Base-by-base conservation (phyloP, 192 early-diverging fungal species). In the Entophlyctis luteolus region DNA sequence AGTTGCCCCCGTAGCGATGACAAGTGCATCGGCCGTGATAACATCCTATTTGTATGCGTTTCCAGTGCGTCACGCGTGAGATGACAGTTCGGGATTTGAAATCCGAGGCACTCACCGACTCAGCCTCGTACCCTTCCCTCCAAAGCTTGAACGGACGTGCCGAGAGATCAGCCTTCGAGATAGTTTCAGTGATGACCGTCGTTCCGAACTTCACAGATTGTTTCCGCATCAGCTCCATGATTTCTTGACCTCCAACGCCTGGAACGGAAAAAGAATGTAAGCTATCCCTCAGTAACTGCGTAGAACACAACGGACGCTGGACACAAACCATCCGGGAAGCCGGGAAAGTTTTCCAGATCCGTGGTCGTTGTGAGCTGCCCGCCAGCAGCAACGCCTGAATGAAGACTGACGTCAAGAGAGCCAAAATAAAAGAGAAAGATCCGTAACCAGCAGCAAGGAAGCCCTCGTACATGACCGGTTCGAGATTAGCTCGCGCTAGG, bases 1-100 rank as follows among this genome's bases (percentile, higher is more conserved):
- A 18, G 94, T 95, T 16, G 96, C 95, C 59, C 96, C 96, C 18
- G 96, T 99, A 49, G 96, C 93, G 48, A 98, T 87, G 49, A 98
- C 89, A 47, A 99, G 73, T 23, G 91, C 76, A 72, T 94, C 88
- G 35, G 91, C 87, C 6, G 89, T 87, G 55, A 93, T 72, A 14
- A 79, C 87, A 45, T 90, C 86, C 71, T 86, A 34, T 8, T 8
- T 8, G n/a, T n/a, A n/a, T n/a, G n/a, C n/a, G n/a, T n/a, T n/a
- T n/a, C n/a, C n/a, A n/a, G n/a, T n/a, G n/a, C n/a, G n/a, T n/a
- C n/a, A n/a, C n/a, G n/a, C n/a, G n/a, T n/a, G n/a, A n/a, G n/a
- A n/a, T n/a, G n/a, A n/a, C n/a, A n/a, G n/a, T n/a, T n/a, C n/a
- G n/a, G n/a, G 39, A n/a, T 42, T 42, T 42, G 39, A 42, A 42